Base-by-base conservation (phyloP, 164 flowering plant genomes). In the Magnolia sinica region DNA sequence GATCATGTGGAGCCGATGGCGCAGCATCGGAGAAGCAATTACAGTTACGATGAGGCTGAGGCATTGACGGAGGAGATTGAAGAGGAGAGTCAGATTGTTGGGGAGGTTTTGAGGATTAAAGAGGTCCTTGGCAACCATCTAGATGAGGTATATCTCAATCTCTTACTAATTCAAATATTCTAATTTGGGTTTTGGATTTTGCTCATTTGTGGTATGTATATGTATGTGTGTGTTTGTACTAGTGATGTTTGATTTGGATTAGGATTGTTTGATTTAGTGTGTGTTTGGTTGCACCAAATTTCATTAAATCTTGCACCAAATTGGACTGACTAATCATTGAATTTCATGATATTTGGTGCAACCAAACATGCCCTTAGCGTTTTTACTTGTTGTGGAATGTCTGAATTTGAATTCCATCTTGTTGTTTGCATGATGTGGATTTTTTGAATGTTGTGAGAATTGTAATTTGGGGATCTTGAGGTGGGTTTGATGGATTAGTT, bases 1-100 rank as follows among this genome's bases (percentile, higher is more conserved):
- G 91, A 87, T 77, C 70, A 72, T 14, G 74, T 8, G 52, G 82
- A 72, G 61, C 69, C 75, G 83, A 82, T 79, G 24, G 16, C 16
- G 65, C 81, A 85, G 29, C 13, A 85, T 71, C 87, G 76, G 27
- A 82, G 78, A 6, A 89, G 90, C 79, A 87, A 86, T 81, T 88
- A 73, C 37, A 91, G 91, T 76, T 91, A 82, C 81, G 95, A 87
- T 58, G 98, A 89, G 65, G 98, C 91, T 11, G 99, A 92, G 84
- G 97, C 95, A 9, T 81, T 92, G 85, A 94, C 91, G 23, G 95
- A 92, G 80, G 98, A 87, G 84, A 86, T 96, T 83, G 99, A 96
- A 70, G 90, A 91, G 79, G 90, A 83, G 83, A 82, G 77, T 68
- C 86, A 80, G 79, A 71, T 81, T 79, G 77, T 86, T 77, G 87